A percentile compares a stretch with the other conserved stretches of the same genome.
These are phyloP conservation scores for Graphilbum ipis-grandicollis DNA, from an alignment of 2,329 filamentous ascomycete species.

Conservation along the genomic window DNA sequence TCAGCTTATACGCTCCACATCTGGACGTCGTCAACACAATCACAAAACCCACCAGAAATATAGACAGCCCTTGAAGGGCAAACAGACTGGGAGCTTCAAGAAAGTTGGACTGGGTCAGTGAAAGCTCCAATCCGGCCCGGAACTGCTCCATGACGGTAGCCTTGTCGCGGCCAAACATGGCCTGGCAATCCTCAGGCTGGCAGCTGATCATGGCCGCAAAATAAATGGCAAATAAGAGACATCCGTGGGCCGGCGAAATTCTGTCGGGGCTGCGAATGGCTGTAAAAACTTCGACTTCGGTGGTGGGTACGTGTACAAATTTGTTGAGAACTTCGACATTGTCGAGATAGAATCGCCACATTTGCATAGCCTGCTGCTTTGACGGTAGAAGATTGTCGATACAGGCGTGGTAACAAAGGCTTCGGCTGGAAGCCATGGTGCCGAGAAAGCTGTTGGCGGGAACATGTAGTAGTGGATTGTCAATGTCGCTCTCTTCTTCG, in stretches of 20 bases:
- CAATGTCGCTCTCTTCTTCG: slow-evolving; percentile 3
- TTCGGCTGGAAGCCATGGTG: too few species aligned
- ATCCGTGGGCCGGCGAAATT: slow-evolving; percentile 2
- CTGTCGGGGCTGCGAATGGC: slow-evolving; percentile 7
- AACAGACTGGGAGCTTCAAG: slow-evolving; percentile 9
- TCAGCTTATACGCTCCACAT: background rate
- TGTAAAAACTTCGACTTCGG: slow-evolving; percentile 8
- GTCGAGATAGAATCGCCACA: slow-evolving; percentile 9
- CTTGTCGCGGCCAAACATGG: slow-evolving; percentile 8
- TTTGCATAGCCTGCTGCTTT: slow-evolving; percentile 5
- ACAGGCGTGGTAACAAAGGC: background rate
- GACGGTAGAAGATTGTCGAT: slow-evolving; percentile 6
- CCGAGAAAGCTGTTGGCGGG: too few species aligned
- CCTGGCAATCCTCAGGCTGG: slow-evolving; percentile 6
- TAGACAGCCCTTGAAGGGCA: slow-evolving; percentile 7
- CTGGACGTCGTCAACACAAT: too few species aligned
- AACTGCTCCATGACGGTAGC: slow-evolving; percentile 5
- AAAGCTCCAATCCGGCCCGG: slow-evolving; percentile 8
- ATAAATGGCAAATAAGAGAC: slow-evolving; percentile 10
- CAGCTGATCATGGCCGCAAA: slow-evolving; percentile 7
- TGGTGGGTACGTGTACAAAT: slow-evolving; percentile 10
- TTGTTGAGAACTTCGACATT: slow-evolving; percentile 10
- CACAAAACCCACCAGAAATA: slow-evolving; percentile 9
- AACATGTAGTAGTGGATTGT: too few species aligned
- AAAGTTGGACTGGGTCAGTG: slow-evolving; percentile 9